Evolutionary conservation across 208 protist species (phyloP), one percentile per base, ranked within the genome.

Genomic region (Wallacemonas sp.): DNA sequence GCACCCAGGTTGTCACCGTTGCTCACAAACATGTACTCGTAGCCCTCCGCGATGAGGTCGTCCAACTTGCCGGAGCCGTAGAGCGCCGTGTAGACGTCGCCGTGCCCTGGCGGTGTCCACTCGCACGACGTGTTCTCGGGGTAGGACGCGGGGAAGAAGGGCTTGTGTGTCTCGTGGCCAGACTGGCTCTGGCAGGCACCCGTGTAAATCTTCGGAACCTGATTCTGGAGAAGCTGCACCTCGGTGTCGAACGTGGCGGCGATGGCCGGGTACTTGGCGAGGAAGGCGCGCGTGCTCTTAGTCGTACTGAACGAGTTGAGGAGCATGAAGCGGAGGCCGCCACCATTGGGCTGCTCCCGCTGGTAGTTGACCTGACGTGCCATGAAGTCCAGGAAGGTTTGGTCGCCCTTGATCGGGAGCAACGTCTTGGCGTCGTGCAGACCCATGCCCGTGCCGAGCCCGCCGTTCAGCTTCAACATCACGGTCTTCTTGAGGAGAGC

Each of bases 1-100:
- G 93, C 94, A 47, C 98, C 99, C 17, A 99, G 89, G 90, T 99
- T 99, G 90, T 99, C 99, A 57, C 96, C 85, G 87, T 99, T 99
- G 63, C 96, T 99, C 19, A 99, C 90, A 69, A 99, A 99, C 65
- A 99, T 85, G 74, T 98, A 99, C 60, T 98, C 83, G 70, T 95
- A 97, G 32, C 98, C 98, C 61, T 90, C 72, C 8, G 73, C 17
- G 12, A 93, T 27, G 17, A 98, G 78, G 4, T 81, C 61, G 36
- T 97, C 70, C 43, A 98, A 79, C 76, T 87, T 94, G 48, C 97
- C 97, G 54, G 83, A 93, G 44, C 90, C 85, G 54, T 95, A 83
- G 12, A 99, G 83, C 9, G 95, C 85, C 14, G 84, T 90, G 81
- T 99, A 99, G 30, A 99, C 72, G 73, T 99, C 98, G 21, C 98